These are phyloP conservation scores for Hericium alpestre DNA, from an alignment of 768 basidiomycete genomes.

Conservation along the genomic window DNA sequence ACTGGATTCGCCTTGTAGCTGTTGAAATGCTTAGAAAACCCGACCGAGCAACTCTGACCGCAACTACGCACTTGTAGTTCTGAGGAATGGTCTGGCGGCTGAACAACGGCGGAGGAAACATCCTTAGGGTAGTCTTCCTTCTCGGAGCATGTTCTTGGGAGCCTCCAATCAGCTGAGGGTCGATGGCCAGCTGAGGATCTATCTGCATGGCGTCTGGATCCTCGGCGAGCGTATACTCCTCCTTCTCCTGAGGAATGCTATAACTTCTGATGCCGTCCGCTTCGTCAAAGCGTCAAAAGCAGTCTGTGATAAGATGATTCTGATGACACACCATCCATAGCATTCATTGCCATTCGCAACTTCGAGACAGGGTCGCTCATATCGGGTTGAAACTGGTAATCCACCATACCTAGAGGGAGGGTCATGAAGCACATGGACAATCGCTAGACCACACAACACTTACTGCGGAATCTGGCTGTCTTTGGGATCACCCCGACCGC, in stretches of 20 bases:
- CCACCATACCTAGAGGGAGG: slow-evolving; percentile 66
- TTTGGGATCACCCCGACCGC: slow-evolving; percentile 68
- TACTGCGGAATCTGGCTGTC: slow-evolving; percentile 85
- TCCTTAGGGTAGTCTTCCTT: slow-evolving; percentile 49
- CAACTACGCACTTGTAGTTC: slow-evolving; percentile 56
- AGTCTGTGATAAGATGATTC: background rate
- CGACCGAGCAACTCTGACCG: background rate
- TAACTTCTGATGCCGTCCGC: slow-evolving; percentile 70
- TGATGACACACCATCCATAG: slow-evolving; percentile 61
- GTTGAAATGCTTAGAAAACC: background rate
- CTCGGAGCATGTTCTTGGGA: slow-evolving; percentile 9
- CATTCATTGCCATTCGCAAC: slow-evolving; percentile 63
- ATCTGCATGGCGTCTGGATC: slow-evolving; percentile 19
- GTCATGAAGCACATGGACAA: background rate
- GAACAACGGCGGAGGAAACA: slow-evolving; percentile 86
- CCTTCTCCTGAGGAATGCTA: slow-evolving; percentile 53
- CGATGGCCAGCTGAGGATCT: slow-evolving; percentile 27
- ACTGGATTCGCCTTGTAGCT: slow-evolving; percentile 75
- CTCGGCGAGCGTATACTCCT: slow-evolving; percentile 41
- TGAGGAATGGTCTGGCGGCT: slow-evolving; percentile 72
- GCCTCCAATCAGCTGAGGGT: slow-evolving; percentile 30
- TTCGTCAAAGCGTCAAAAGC: slow-evolving; percentile 20
- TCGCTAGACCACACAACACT: slow-evolving; percentile 15
- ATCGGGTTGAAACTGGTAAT: slow-evolving; percentile 82
- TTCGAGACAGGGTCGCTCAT: slow-evolving; percentile 57